Conservation (phyloP, 129 eudicot genomes). For the Tanacetum coccineum region DNA sequence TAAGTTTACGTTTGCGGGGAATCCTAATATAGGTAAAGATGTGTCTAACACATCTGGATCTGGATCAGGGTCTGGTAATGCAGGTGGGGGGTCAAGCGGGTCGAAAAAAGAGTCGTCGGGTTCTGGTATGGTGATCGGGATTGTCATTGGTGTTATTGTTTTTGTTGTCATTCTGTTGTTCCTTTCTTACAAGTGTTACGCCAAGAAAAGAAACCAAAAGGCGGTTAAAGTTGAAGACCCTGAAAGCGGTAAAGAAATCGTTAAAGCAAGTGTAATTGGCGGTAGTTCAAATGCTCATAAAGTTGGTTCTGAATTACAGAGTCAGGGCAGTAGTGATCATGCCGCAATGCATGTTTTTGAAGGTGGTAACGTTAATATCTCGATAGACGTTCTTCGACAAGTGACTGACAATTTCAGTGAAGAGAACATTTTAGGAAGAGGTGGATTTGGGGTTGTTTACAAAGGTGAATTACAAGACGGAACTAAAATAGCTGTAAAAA, state of each 20-base stretch:
- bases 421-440: slow-evolving; percentile 50
- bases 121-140: slow-evolving; percentile 40
- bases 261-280: slow-evolving; percentile 22
- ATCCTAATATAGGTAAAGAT: slow-evolving; percentile 48
- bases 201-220: slow-evolving; percentile 26
- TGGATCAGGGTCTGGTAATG: slow-evolving; percentile 7
- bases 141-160: slow-evolving; percentile 30
- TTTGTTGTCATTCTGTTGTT: slow-evolving; percentile 25
- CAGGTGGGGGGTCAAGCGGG: slow-evolving; percentile 8
- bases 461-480: slow-evolving; percentile 60
- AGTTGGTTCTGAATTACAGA: slow-evolving; percentile 22
- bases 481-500: slow-evolving; percentile 59
- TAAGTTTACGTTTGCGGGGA: slow-evolving; percentile 35
- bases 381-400: slow-evolving; percentile 51
- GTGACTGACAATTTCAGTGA: slow-evolving; percentile 50
- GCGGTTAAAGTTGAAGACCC: slow-evolving; percentile 23
- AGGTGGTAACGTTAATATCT: slow-evolving; percentile 47
- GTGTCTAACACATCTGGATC: slow-evolving; percentile 31
- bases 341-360: slow-evolving; percentile 33
- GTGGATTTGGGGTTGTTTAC: slow-evolving; percentile 76
- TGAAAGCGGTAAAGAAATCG: slow-evolving; percentile 27
- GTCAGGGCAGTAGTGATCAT: slow-evolving; percentile 26
- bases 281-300: slow-evolving; percentile 18
- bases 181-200: slow-evolving; percentile 24
- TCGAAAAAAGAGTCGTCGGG: slow-evolving; percentile 2